Evolutionary conservation across 2,329 filamentous ascomycete species (phyloP).

Genomic region (Epichloe sylvatica): DNA sequence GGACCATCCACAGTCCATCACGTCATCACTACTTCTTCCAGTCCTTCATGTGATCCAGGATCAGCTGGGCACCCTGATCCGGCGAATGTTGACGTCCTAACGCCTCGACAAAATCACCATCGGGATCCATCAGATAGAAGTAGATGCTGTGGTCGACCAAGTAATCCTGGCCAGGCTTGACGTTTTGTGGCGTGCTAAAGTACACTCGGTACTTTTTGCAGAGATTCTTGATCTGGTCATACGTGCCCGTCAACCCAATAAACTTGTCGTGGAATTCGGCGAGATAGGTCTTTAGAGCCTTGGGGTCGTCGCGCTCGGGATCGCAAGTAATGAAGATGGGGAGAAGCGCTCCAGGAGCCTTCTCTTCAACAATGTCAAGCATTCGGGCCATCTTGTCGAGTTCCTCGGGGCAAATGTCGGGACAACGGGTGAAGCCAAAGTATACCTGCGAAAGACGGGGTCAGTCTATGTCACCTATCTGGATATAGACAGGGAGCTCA

Average conservation of each 20-base stretch:
- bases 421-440: slow-evolving; percentile 96
- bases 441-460: slow-evolving; percentile 50
- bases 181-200: slow-evolving; percentile 80
- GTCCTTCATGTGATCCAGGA: slow-evolving; percentile 68
- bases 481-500: too few species aligned
- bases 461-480: neutral
- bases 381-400: slow-evolving; percentile 98
- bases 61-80: slow-evolving; percentile 69
- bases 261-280: slow-evolving; percentile 80
- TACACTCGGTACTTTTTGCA: slow-evolving; percentile 97
- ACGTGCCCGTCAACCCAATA: slow-evolving; percentile 80
- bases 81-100: slow-evolving; percentile 90
- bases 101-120: slow-evolving; percentile 95
- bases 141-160: slow-evolving; percentile 98
- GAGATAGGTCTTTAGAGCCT: slow-evolving; percentile 73
- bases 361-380: slow-evolving; percentile 56
- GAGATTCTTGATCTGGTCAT: slow-evolving; percentile 82
- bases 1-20: neutral
- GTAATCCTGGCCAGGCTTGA: slow-evolving; percentile 91
- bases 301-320: slow-evolving; percentile 76
- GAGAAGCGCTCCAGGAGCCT: slow-evolving; percentile 40
- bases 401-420: slow-evolving; percentile 97
- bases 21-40: slow-evolving; percentile 19
- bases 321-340: slow-evolving; percentile 95
- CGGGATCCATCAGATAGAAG: slow-evolving; percentile 98